Conservation (phyloP, 768 basidiomycete species). For the Mycena galopus region DNA sequence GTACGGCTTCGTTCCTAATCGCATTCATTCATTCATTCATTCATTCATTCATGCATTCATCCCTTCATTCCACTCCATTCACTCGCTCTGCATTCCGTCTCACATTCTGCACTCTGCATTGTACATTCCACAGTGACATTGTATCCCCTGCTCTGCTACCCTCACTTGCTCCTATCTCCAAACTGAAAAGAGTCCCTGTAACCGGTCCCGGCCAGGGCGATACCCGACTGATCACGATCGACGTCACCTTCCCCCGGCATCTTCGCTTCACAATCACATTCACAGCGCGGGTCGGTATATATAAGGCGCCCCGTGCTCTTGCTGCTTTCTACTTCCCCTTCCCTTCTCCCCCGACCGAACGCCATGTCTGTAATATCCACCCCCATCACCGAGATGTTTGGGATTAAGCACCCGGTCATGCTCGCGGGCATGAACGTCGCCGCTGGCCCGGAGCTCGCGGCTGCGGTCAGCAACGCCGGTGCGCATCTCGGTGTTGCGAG, state of each 20-base stretch:
- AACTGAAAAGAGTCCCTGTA: too few species aligned
- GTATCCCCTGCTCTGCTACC: neutral
- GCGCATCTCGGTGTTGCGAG: neutral
- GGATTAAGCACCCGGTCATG: conserved; percentile 89
- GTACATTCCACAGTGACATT: neutral
- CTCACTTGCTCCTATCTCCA: neutral
- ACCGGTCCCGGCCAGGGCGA: neutral
- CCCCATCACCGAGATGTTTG: conserved; percentile 90
- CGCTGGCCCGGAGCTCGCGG: conserved; percentile 81
- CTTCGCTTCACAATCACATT: conserved; percentile 6
- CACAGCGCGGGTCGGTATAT: neutral
- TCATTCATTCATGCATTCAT: neutral
- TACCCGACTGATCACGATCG: neutral
- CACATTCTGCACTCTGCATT: conserved; percentile 18
- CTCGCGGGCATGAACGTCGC: conserved; percentile 76
- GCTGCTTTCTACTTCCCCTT: neutral
- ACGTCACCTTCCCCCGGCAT: too few species aligned
- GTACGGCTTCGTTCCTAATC: conserved; percentile 1
- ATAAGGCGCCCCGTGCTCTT: neutral
- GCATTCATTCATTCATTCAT: neutral
- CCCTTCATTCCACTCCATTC: neutral
- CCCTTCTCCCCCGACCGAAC: conserved; percentile 17
- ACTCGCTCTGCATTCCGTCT: neutral
- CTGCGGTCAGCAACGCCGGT: conserved; percentile 94
- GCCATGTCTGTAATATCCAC: conserved; percentile 78